These are phyloP conservation scores for Starmerella vitae DNA, from an alignment of 805 yeast genomes.

Conservation along the genomic window DNA sequence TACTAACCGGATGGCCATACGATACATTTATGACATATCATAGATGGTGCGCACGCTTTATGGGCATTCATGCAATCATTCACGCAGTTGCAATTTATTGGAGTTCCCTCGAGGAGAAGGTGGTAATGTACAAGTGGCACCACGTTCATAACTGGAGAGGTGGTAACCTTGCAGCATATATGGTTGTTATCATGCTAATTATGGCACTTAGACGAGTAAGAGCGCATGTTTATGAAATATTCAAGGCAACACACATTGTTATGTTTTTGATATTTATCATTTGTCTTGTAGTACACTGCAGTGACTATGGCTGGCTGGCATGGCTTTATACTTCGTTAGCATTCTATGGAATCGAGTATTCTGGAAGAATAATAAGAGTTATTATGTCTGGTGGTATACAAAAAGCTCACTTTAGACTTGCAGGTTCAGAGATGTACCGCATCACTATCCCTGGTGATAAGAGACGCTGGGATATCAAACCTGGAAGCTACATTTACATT, in stretches of 20 bases:
- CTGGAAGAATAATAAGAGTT: constrained; percentile 42
- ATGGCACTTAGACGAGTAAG: constrained; percentile 42
- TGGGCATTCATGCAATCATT: constrained; percentile 32
- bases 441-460: constrained; percentile 29
- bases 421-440: constrained; percentile 30
- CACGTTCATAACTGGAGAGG: constrained; percentile 27
- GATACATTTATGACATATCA: constrained; percentile 51
- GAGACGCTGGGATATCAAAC: constrained; percentile 34
- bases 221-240: constrained; percentile 41
- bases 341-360: constrained; percentile 57
- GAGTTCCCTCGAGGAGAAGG: constrained; percentile 20
- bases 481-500: constrained; percentile 49
- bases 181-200: constrained; percentile 31
- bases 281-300: constrained; percentile 40
- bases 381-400: constrained; percentile 40
- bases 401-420: constrained; percentile 20
- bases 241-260: constrained; percentile 37
- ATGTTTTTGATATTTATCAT: constrained; percentile 16
- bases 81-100: constrained; percentile 31
- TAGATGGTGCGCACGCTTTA: constrained; percentile 39
- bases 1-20: constrained; percentile 49
- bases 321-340: constrained; percentile 43
- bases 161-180: constrained; percentile 35
- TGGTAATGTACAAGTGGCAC: constrained; percentile 23
- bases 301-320: constrained; percentile 45